phyloP scores from a whole-genome alignment of 2,329 filamentous ascomycete genomes.

The Colletotrichum chlorophyti region DNA sequence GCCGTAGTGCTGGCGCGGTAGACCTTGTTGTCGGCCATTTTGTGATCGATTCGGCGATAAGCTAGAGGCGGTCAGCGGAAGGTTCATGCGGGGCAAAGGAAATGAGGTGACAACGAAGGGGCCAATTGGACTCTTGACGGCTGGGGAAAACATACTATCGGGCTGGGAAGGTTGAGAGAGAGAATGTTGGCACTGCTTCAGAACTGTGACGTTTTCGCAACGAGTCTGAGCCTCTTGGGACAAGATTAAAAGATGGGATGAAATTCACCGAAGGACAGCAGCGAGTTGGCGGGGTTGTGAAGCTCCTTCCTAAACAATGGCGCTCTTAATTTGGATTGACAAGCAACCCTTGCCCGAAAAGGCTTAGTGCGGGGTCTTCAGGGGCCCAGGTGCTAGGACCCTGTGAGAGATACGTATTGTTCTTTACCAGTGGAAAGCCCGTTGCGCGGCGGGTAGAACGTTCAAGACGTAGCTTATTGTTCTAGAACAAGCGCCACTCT shows the following conservation, averaged over 20 bases:
- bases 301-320: slow-evolving; percentile 15
- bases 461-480: too few relatives aligned
- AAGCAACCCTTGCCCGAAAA: slow-evolving; percentile 3
- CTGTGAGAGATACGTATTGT: not conserved
- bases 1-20: slow-evolving; percentile 96
- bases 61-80: slow-evolving; percentile 30
- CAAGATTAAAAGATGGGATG: slow-evolving; percentile 9
- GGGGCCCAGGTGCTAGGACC: not conserved
- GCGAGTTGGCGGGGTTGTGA: slow-evolving; percentile 20
- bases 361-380: slow-evolving; percentile 24
- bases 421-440: not conserved
- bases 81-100: not conserved
- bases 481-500: not conserved
- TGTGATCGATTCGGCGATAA: slow-evolving; percentile 21
- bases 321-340: slow-evolving; percentile 16
- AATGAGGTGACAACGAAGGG: not conserved
- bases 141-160: not conserved
- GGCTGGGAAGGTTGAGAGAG: not conserved
- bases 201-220: not conserved
- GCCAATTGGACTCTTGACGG: too few relatives aligned
- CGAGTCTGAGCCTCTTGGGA: not conserved
- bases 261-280: slow-evolving; percentile 7
- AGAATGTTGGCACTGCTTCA: not conserved
- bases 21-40: slow-evolving; percentile 63
- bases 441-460: too few relatives aligned